Evolutionary conservation across 768 basidiomycete species (phyloP), one percentile per base, ranked within the genome.

Genomic region (Boletus vinaceobasis): DNA sequence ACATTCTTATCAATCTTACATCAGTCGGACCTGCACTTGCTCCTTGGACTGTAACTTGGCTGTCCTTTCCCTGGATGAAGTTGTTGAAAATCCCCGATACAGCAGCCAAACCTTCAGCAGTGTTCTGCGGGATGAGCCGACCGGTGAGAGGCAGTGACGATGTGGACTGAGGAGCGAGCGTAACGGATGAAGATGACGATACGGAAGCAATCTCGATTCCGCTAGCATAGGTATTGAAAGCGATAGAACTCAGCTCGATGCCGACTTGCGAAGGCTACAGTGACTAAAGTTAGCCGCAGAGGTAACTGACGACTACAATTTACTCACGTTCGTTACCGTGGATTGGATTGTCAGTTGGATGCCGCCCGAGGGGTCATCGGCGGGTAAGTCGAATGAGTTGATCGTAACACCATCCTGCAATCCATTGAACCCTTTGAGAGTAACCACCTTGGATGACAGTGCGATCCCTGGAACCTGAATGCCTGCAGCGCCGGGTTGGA

Each of bases 191-290:
- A 2, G 73, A 70, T 1, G 80, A 80, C 2, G 77, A 58, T 11
- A 83, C 84, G 3, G 83, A 78, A 3, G 85, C 88, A 53, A 90
- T 80, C 66, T 81, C 75, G 10, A 77, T 72, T 29, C 75, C 72
- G 27, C 75, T 75, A 33, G 78, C 75, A 60, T 75, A 84, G 17
- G 82, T 82, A 48, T 83, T 74, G 70, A 90, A 90, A 1, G 77
- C 77, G 49, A 90, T 77, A 4, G 79, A 77, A 56, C 75, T 78
- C 8, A 90, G 73, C 55, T 81, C 71, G 13, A 90, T 81, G 27
- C 88, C 88, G 37, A 90, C 85, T 77, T 88, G 86, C 1, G 87
- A 85, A 31, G 88, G 88, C 84, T 86, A 52, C 23, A 5, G 1
- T 17, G 53, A 27, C 31, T 48, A 42, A 21, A 38, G 35, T 66